phyloP scores from a whole-genome alignment of 1,139 yeast genomes.

The Nadsonia commutata region DNA sequence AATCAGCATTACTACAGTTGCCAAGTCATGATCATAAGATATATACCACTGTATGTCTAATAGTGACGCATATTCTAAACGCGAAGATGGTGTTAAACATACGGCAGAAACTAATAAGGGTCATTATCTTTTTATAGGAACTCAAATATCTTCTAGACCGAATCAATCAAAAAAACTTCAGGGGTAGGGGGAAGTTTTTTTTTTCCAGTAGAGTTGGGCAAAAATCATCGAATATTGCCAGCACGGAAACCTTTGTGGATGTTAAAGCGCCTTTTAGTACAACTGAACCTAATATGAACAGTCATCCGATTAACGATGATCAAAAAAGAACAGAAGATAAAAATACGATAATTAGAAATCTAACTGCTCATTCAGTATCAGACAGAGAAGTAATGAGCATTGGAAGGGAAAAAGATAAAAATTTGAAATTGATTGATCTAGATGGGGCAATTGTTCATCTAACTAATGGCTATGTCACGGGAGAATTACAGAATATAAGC shows the following conservation, averaged over 20 bases:
- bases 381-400: not conserved
- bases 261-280: too few species aligned
- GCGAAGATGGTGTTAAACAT: too few species aligned
- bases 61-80: too few species aligned
- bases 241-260: too few species aligned
- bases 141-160: not conserved
- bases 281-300: too few species aligned
- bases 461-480: slow-evolving; percentile 1
- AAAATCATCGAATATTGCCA: too few species aligned
- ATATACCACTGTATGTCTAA: not conserved
- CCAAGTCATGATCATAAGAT: not conserved
- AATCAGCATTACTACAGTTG: not conserved
- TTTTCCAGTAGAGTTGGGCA: not conserved
- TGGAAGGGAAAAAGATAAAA: not conserved
- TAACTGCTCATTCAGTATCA: not conserved
- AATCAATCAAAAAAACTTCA: not conserved
- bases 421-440: not conserved
- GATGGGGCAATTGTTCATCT: not conserved
- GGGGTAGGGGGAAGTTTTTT: not conserved
- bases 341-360: not conserved
- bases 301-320: too few species aligned
- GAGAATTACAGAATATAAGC: slow-evolving; percentile 2
- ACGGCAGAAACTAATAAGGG: too few species aligned
- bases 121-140: not conserved
- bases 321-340: not conserved